These are phyloP conservation scores for Xylariaceae sp. DNA, from an alignment of 2,329 filamentous ascomycete genomes.

Conservation along the genomic window DNA sequence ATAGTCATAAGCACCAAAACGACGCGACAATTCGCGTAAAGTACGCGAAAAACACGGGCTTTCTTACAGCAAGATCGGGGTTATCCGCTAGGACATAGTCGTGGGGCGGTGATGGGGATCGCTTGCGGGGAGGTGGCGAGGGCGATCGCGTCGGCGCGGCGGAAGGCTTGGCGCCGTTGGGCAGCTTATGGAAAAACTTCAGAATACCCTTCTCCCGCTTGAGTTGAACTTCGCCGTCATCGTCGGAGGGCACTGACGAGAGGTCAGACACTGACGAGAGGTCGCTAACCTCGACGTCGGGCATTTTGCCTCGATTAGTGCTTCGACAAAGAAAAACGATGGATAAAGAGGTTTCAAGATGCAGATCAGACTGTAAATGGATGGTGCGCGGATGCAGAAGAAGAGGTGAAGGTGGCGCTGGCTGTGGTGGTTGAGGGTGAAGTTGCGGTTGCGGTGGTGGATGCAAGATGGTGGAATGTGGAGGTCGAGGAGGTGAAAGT, in stretches of 20 bases:
- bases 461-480: slow-evolving; percentile 26
- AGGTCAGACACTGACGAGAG: slow-evolving; percentile 47
- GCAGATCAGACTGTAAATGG: background rate
- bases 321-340: background rate
- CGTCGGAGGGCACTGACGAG: slow-evolving; percentile 48
- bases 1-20: slow-evolving; percentile 31
- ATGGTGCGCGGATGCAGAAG: background rate
- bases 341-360: background rate
- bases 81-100: slow-evolving; percentile 89
- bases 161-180: slow-evolving; percentile 36
- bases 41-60: slow-evolving; percentile 37
- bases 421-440: background rate
- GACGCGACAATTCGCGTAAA: slow-evolving; percentile 52
- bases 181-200: slow-evolving; percentile 61
- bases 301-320: slow-evolving; percentile 39
- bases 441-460: slow-evolving; percentile 5
- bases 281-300: slow-evolving; percentile 59
- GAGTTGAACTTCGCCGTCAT: slow-evolving; percentile 47
- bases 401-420: slow-evolving; percentile 10
- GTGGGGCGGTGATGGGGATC: slow-evolving; percentile 82
- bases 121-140: slow-evolving; percentile 66
- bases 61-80: slow-evolving; percentile 82
- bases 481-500: slow-evolving; percentile 26
- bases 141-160: slow-evolving; percentile 48
- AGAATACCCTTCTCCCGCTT: slow-evolving; percentile 54